Evolutionary conservation across 2,329 filamentous ascomycete genomes (phyloP).

Genomic region (Magnaporthiopsis rhizophila): DNA sequence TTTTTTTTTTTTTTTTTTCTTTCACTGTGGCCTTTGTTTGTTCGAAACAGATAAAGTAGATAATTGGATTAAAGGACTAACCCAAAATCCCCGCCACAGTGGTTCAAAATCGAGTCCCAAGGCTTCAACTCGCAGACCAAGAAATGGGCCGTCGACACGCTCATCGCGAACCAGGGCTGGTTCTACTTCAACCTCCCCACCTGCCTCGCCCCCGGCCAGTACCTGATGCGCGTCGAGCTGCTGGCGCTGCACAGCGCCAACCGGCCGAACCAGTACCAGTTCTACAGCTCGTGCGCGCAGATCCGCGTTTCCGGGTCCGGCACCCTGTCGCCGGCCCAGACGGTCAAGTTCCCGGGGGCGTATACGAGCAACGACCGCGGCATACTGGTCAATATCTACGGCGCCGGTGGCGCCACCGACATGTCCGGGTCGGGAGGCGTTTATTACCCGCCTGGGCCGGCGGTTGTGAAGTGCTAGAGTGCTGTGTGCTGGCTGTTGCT

Average conservation of each 20-base stretch:
- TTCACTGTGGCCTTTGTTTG: too few relatives aligned
- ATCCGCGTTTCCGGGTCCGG: slow-evolving; percentile 31
- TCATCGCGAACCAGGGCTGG: slow-evolving; percentile 36
- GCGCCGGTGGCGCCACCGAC: slow-evolving; percentile 30
- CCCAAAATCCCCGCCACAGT: slow-evolving; percentile 22
- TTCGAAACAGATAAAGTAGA: background rate
- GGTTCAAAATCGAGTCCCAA: slow-evolving; percentile 48
- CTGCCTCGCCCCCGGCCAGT: slow-evolving; percentile 23
- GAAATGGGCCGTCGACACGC: slow-evolving; percentile 40
- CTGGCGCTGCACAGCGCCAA: slow-evolving; percentile 12
- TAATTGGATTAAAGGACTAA: background rate
- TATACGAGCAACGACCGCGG: slow-evolving; percentile 35
- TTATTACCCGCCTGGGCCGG: slow-evolving; percentile 30
- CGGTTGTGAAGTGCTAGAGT: slow-evolving; percentile 22
- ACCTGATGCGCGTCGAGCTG: slow-evolving; percentile 13
- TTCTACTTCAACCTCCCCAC: slow-evolving; percentile 31
- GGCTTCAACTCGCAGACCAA: slow-evolving; percentile 32
- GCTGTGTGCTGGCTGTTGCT: too few relatives aligned
- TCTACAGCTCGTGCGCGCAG: slow-evolving; percentile 19
- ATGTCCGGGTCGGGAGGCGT: slow-evolving; percentile 26
- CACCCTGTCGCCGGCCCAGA: slow-evolving; percentile 24
- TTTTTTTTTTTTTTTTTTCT: too few relatives aligned
- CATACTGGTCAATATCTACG: slow-evolving; percentile 40
- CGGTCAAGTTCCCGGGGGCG: slow-evolving; percentile 36
- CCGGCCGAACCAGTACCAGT: slow-evolving; percentile 10